A percentile compares a stretch with the other conserved stretches of the same genome.
These are phyloP conservation scores for Microglena sp. DNA, from an alignment of 139 green algal genomes.

Conservation along the genomic window DNA sequence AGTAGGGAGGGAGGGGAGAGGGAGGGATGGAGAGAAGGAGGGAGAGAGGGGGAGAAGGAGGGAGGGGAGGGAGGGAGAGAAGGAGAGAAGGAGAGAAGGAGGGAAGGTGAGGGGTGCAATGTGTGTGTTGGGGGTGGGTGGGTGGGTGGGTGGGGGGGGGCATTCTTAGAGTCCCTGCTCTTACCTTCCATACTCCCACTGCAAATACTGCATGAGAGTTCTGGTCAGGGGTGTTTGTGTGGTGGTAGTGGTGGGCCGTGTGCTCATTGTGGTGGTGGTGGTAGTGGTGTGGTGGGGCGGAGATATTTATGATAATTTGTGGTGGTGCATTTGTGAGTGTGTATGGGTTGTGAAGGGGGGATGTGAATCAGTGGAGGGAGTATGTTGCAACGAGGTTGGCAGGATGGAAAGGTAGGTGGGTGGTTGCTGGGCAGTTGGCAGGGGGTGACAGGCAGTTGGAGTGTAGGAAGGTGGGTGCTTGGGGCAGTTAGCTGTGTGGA, in stretches of 20 bases:
- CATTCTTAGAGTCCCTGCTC: too few species aligned
- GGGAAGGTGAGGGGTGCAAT: background rate
- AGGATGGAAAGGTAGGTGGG: too few species aligned
- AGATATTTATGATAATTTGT: background rate
- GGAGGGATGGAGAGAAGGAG: background rate
- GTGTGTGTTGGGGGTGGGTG: background rate
- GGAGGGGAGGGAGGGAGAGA: background rate
- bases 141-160: background rate
- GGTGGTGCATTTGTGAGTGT: background rate
- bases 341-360: too few species aligned
- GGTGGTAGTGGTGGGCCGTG: background rate
- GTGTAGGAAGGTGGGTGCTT: too few species aligned
- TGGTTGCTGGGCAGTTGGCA: too few species aligned
- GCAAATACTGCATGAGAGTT: background rate
- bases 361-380: too few species aligned
- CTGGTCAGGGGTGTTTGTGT: background rate
- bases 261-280: background rate
- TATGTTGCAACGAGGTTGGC: too few species aligned
- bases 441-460: too few species aligned
- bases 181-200: too few species aligned
- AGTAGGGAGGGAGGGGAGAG: background rate
- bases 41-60: background rate
- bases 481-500: too few species aligned
- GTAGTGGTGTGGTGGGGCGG: background rate
- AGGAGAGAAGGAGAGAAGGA: background rate